Conservation (phyloP, 352 stramenopile species). For the Phytophthora sansomeana region DNA sequence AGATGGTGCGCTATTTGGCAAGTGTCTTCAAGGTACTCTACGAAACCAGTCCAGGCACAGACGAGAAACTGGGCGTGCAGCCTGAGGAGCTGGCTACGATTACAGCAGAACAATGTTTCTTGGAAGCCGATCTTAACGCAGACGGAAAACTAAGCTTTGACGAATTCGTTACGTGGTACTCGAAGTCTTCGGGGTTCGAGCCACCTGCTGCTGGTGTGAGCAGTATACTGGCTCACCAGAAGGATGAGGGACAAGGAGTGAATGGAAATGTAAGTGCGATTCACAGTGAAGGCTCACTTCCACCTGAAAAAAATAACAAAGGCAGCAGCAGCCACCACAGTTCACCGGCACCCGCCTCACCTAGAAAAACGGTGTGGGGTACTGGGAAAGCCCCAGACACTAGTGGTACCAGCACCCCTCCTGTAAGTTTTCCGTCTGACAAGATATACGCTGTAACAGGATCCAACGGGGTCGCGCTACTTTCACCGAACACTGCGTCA, state of each 20-base stretch:
- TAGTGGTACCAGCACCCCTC: slow-evolving; percentile 17
- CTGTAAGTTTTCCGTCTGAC: slow-evolving; percentile 45
- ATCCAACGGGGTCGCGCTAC: slow-evolving; percentile 47
- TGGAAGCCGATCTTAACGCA: slow-evolving; percentile 83
- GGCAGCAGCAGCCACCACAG: slow-evolving; percentile 20
- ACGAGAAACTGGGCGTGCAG: slow-evolving; percentile 61
- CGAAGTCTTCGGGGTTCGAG: slow-evolving; percentile 61
- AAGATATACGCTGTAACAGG: slow-evolving; percentile 53
- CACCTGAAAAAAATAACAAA: slow-evolving; percentile 23
- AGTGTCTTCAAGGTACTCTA: slow-evolving; percentile 91
- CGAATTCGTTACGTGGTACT: slow-evolving; percentile 90
- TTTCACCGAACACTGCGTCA: slow-evolving; percentile 56
- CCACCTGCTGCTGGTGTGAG: slow-evolving; percentile 43
- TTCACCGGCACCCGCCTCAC: slow-evolving; percentile 32
- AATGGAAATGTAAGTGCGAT: slow-evolving; percentile 27
- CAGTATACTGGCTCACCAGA: slow-evolving; percentile 31
- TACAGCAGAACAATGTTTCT: slow-evolving; percentile 87
- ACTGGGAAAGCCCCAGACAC: slow-evolving; percentile 19
- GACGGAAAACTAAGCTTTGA: slow-evolving; percentile 87
- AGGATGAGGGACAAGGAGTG: slow-evolving; percentile 12
- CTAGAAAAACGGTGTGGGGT: slow-evolving; percentile 40
- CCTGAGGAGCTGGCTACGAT: slow-evolving; percentile 80
- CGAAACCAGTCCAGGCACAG: slow-evolving; percentile 73
- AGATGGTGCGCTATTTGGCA: slow-evolving; percentile 88
- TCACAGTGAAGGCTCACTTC: slow-evolving; percentile 17